Evolutionary conservation across 306 rosid genomes (phyloP).

Genomic region (Lathyrus oleraceus): DNA sequence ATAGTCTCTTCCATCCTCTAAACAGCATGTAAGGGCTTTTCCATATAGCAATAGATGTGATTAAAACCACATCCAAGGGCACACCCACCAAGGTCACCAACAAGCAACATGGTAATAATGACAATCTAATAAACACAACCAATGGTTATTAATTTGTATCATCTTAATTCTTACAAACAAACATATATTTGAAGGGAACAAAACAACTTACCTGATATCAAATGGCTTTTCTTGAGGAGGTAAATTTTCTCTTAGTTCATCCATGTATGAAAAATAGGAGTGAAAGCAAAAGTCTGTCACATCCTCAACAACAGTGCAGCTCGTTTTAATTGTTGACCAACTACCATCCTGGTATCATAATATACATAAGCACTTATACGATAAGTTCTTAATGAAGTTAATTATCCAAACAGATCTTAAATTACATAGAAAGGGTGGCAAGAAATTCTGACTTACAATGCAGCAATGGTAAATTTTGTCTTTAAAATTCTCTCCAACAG

Average conservation of each 20-base stretch:
- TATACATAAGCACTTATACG: neutral
- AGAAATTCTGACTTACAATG: constrained; percentile 48
- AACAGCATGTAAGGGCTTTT: constrained; percentile 82
- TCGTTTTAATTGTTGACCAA: constrained; percentile 65
- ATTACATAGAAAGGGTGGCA: neutral
- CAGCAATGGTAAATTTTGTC: constrained; percentile 65
- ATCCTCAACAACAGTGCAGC: constrained; percentile 67
- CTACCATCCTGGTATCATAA: constrained; percentile 61
- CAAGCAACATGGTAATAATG: constrained; percentile 65
- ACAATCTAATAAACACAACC: constrained; percentile 44
- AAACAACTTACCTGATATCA: constrained; percentile 53
- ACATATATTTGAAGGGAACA: neutral
- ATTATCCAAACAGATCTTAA: neutral
- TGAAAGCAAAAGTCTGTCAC: constrained; percentile 75
- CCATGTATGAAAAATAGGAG: constrained; percentile 87
- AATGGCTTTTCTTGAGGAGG: constrained; percentile 59
- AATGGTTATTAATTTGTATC: neutral
- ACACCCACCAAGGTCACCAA: constrained; percentile 59
- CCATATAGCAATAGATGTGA: constrained; percentile 65
- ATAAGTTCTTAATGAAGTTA: neutral
- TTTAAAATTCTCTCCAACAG: constrained; percentile 49
- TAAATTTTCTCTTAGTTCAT: constrained; percentile 66
- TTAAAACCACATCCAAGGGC: constrained; percentile 51
- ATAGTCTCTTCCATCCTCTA: constrained; percentile 82
- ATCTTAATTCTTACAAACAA: neutral